Evolutionary conservation across 2,329 filamentous ascomycete genomes (phyloP).

Genomic region (Thelonectria discophora): DNA sequence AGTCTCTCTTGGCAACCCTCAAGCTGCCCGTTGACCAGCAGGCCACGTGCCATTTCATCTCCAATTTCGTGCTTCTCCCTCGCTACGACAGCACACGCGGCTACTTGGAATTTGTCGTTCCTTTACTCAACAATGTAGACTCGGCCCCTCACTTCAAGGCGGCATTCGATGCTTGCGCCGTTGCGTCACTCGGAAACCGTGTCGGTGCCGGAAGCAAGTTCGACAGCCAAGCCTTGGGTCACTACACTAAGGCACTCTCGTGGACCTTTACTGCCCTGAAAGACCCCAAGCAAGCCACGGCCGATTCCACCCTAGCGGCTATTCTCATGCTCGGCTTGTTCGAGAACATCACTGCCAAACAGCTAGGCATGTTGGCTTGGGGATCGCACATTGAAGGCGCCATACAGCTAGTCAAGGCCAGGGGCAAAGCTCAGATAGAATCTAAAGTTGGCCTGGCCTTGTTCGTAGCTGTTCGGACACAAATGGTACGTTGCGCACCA

Average conservation of each 20-base stretch:
- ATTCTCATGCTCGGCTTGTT: slow-evolving; percentile 69
- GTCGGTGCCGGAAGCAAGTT: slow-evolving; percentile 47
- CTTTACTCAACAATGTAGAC: slow-evolving; percentile 59
- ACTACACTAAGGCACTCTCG: slow-evolving; percentile 64
- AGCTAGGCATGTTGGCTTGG: slow-evolving; percentile 66
- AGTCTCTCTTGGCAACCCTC: slow-evolving; percentile 46
- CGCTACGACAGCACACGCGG: slow-evolving; percentile 60
- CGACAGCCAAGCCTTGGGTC: slow-evolving; percentile 54
- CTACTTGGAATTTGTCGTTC: slow-evolving; percentile 67
- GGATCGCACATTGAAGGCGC: slow-evolving; percentile 71
- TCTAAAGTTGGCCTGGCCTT: slow-evolving; percentile 63
- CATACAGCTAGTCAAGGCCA: slow-evolving; percentile 66
- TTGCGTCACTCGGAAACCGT: slow-evolving; percentile 66
- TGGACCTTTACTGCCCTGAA: slow-evolving; percentile 62
- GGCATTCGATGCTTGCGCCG: slow-evolving; percentile 67
- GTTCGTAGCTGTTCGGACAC: slow-evolving; percentile 67
- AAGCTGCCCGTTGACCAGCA: slow-evolving; percentile 61
- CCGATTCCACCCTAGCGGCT: slow-evolving; percentile 67
- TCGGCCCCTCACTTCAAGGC: slow-evolving; percentile 59
- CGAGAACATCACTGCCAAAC: slow-evolving; percentile 66
- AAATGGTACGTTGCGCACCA: slow-evolving; percentile 58
- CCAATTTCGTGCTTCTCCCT: slow-evolving; percentile 68
- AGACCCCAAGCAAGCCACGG: slow-evolving; percentile 57
- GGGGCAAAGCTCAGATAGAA: slow-evolving; percentile 63
- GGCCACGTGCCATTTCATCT: slow-evolving; percentile 67